phyloP scores from a whole-genome alignment of 2,329 filamentous ascomycete genomes.

The Apiospora arundinis region DNA sequence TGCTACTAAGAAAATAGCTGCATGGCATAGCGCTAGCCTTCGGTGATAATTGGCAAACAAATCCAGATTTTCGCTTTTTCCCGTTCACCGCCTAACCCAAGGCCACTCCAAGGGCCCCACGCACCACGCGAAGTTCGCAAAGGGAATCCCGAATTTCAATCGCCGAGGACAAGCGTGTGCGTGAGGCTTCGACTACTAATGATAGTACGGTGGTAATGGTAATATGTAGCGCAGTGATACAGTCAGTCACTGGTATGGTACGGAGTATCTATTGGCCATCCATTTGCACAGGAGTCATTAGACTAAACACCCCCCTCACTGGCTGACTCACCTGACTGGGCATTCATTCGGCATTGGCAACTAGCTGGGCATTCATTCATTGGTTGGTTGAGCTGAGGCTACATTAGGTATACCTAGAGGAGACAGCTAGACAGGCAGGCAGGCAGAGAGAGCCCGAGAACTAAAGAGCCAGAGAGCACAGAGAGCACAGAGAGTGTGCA shows the following conservation, averaged over 20 bases:
- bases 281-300: not conserved
- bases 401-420: no score
- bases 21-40: not conserved
- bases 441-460: no score
- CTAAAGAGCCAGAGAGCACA: no score
- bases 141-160: slow-evolving; percentile 9
- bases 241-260: not conserved
- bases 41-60: slow-evolving; percentile 13
- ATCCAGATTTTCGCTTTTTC: slow-evolving; percentile 9
- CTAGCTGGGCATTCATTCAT: not conserved
- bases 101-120: slow-evolving; percentile 9
- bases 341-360: not conserved
- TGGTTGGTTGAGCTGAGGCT: not conserved
- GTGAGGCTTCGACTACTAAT: not conserved
- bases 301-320: not conserved
- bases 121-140: slow-evolving; percentile 12
- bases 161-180: slow-evolving; percentile 10
- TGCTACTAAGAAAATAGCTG: slow-evolving; percentile 3
- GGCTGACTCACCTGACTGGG: not conserved
- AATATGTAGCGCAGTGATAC: no score
- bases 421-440: no score
- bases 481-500: no score
- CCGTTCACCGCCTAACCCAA: slow-evolving; percentile 17
- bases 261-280: not conserved
- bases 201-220: not conserved